Evolutionary conservation across 257 asterid species (phyloP), one percentile per base, ranked within the genome.

Genomic region (Leptodermis oblonga): DNA sequence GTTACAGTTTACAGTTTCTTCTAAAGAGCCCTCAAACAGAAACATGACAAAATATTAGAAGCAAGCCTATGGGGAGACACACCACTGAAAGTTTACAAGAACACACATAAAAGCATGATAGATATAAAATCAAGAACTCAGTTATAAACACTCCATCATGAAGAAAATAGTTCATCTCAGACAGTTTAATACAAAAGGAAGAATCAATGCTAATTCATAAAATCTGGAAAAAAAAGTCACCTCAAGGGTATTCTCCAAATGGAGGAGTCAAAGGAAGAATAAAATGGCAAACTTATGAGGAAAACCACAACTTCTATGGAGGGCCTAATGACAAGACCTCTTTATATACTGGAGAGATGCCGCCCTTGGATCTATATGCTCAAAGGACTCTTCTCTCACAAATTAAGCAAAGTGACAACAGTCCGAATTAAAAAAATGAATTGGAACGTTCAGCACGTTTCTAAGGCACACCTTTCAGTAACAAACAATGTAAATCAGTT

Each of bases 371-470:
- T 76, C 80, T 33, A 34, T 61, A 71, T 67, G 70, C 59, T 31
- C 43, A 64, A 48, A 12, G 69, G 67, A 30, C 62, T 74, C 72
- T 68, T 74, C 72, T 68, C 64, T 72, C 68, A 66, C 65, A 79
- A 67, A 76, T 48, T 46, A 83, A 80, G 82, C 80, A 71, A 81
- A 81, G 84, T 73, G 77, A n/a, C 64, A 69, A 73, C 45, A 70
- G 68, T 72, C 64, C 70, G 76, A 75, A 70, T 73, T 73, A 61
- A 67, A 77, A 37, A 76, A 37, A 77, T 37, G 64, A 52, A 45
- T 55, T 74, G 65, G 65, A 75, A 30, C 68, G 36, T 70, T 78
- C 48, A 70, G 64, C 85, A 80, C 76, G 82, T 83, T 78, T 76
- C 66, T 67, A 62, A 70, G 71, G 72, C 59, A 70, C 76, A 70